These are phyloP conservation scores for Arabidopsis hybrid DNA, from an alignment of 441 rosid genomes.

Conservation along the genomic window DNA sequence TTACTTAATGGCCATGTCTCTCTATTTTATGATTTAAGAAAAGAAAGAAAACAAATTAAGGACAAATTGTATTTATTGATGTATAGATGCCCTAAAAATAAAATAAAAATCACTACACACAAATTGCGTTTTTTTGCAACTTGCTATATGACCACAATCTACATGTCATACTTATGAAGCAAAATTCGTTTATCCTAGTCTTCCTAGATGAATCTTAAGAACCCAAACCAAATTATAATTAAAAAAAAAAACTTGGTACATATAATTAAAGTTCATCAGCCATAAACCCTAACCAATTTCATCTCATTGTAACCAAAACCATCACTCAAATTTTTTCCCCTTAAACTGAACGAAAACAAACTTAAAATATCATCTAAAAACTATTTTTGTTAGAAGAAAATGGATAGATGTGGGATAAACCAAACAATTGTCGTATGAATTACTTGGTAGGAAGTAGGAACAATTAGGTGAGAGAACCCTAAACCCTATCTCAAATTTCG, in stretches of 20 bases:
- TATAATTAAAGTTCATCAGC: background rate
- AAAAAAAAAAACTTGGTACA: background rate
- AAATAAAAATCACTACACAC: too few relatives aligned
- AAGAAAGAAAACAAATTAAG: background rate
- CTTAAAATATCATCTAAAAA: conserved; percentile 2
- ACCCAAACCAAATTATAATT: background rate
- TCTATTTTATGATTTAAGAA: conserved; percentile 37
- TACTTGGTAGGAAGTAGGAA: conserved; percentile 35
- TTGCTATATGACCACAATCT: conserved; percentile 3
- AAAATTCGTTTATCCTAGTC: background rate
- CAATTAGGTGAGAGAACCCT: conserved; percentile 36
- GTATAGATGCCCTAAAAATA: background rate
- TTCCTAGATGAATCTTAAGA: background rate
- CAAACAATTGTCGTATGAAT: conserved; percentile 7
- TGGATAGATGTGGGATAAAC: conserved; percentile 13
- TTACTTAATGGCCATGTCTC: conserved; percentile 56
- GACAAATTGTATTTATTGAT: background rate
- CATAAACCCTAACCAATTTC: background rate
- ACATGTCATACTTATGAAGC: background rate
- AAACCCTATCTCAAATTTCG: conserved; percentile 12
- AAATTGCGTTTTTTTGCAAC: background rate
- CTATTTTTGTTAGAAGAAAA: background rate
- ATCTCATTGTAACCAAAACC: conserved; percentile 1
- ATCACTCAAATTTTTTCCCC: conserved; percentile 1
- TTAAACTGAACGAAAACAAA: conserved; percentile 4